Percentiles rank a stretch among this genome's conserved stretches.
Conservation (phyloP, 345 rosid species). For the Lumnitzera littorea region DNA sequence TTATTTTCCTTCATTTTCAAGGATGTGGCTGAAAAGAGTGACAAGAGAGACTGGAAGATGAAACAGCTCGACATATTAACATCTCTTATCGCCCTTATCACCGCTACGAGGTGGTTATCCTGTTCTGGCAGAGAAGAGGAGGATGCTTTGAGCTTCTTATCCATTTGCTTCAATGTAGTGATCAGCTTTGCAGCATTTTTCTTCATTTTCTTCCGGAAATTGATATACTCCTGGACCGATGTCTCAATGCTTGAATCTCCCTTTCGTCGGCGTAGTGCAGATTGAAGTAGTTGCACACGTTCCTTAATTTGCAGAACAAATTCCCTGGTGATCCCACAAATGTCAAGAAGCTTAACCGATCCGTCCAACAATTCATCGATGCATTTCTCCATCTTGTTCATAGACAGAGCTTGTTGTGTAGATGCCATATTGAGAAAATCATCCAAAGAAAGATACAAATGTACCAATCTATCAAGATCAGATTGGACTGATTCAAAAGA, state of each 20-base stretch:
- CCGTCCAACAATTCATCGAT: slow-evolving; percentile 50
- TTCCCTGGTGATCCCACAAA: slow-evolving; percentile 55
- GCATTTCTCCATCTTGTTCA: slow-evolving; percentile 21
- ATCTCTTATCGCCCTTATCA: slow-evolving; percentile 33
- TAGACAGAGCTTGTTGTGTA: slow-evolving; percentile 40
- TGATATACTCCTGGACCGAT: slow-evolving; percentile 18
- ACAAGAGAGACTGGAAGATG: slow-evolving; percentile 40
- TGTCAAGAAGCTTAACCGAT: slow-evolving; percentile 52
- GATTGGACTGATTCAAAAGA: slow-evolving; percentile 22
- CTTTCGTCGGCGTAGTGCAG: slow-evolving; percentile 52
- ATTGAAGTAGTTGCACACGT: slow-evolving; percentile 46
- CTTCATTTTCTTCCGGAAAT: slow-evolving; percentile 48
- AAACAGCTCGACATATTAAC: slow-evolving; percentile 22
- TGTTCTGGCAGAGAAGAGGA: slow-evolving; percentile 3
- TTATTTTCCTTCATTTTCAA: slow-evolving; percentile 15
- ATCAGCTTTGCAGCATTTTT: slow-evolving; percentile 45
- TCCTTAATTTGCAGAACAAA: slow-evolving; percentile 41
- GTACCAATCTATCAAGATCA: slow-evolving; percentile 35
- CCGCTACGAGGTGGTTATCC: slow-evolving; percentile 30
- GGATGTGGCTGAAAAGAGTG: slow-evolving; percentile 26
- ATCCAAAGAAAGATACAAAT: slow-evolving; percentile 33
- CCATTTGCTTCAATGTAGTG: slow-evolving; percentile 40
- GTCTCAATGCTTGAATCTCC: slow-evolving; percentile 28
- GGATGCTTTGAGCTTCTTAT: slow-evolving; percentile 12
- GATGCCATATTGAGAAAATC: slow-evolving; percentile 55